Percentiles rank a stretch among this genome's conserved stretches.
phyloP scores from a whole-genome alignment of 2,329 filamentous ascomycete genomes.

The Aspergillus thermomutatus region DNA sequence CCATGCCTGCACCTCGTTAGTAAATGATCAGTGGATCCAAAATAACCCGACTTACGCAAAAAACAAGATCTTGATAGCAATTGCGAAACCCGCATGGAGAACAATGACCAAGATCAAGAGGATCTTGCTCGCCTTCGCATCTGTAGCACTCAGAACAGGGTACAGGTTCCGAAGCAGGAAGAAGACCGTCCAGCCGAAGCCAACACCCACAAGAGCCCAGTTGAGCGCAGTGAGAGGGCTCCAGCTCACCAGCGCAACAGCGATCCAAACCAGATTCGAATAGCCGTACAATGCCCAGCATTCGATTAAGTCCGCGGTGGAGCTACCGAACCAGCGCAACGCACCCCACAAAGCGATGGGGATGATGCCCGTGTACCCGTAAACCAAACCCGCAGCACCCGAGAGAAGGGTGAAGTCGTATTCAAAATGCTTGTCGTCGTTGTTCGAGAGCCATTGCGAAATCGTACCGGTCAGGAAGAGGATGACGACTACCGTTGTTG shows the following conservation, averaged over 20 bases:
- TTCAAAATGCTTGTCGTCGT: conserved; percentile 67
- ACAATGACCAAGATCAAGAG: conserved; percentile 78
- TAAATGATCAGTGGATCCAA: conserved; percentile 9
- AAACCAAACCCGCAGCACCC: conserved; percentile 86
- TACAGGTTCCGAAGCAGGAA: conserved; percentile 85
- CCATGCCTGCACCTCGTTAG: conserved; percentile 48
- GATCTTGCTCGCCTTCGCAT: conserved; percentile 85
- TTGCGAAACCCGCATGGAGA: conserved; percentile 82
- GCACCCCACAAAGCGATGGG: conserved; percentile 82
- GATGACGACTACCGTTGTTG: conserved; percentile 93
- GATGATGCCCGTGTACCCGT: conserved; percentile 88
- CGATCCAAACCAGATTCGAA: conserved; percentile 95
- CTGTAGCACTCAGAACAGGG: conserved; percentile 88
- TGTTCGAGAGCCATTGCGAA: conserved; percentile 76
- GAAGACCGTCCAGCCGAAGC: conserved; percentile 75
- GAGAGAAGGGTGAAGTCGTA: conserved; percentile 91
- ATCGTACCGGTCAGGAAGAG: conserved; percentile 94
- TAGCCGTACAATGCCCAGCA: conserved; percentile 96
- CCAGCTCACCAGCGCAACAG: conserved; percentile 88
- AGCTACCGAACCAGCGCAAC: conserved; percentile 92
- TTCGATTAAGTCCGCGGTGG: conserved; percentile 88
- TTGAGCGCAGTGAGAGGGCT: conserved; percentile 82
- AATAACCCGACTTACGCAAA: conserved; percentile 61
- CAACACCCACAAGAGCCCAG: conserved; percentile 86
- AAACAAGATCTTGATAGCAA: conserved; percentile 95